Percentiles rank a stretch among this genome's conserved stretches.
Conservation (phyloP, 2,329 filamentous ascomycete genomes). For the Neopestalotiopsis sp. region DNA sequence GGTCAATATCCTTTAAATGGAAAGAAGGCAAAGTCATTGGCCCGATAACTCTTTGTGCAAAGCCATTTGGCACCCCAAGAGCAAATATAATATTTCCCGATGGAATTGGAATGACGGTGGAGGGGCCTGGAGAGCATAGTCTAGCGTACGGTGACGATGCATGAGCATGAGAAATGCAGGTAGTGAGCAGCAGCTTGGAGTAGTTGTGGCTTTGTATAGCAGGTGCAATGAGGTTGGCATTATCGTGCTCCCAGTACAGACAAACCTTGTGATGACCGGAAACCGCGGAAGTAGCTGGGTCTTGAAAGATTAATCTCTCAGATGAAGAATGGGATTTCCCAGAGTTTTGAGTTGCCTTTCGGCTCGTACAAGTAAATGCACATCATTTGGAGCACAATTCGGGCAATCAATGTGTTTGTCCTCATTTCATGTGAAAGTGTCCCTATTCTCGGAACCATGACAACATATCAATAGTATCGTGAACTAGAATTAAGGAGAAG, state of each 20-base stretch:
- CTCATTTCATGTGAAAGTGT: neutral
- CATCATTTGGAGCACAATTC: neutral
- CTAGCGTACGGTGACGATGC: neutral
- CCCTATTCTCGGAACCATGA: neutral
- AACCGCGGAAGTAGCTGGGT: neutral
- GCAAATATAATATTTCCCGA: slow-evolving; percentile 9
- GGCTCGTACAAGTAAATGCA: neutral
- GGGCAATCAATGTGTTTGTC: neutral
- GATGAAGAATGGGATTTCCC: neutral
- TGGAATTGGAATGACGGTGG: neutral
- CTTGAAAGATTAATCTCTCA: neutral
- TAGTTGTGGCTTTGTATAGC: too few relatives aligned
- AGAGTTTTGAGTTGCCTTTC: neutral
- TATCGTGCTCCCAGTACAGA: neutral
- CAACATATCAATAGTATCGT: neutral
- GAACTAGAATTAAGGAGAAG: slow-evolving; percentile 1
- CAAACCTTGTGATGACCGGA: neutral
- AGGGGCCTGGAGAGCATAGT: slow-evolving; percentile 10
- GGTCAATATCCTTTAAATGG: slow-evolving; percentile 44
- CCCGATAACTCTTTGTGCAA: neutral
- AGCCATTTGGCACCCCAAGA: neutral
- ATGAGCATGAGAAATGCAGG: neutral
- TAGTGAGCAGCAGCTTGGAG: neutral
- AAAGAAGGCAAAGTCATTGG: slow-evolving; percentile 27
- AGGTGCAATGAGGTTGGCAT: neutral